Evolutionary conservation across 192 early-diverging fungal species (phyloP).

Genomic region (Coemansia brasiliensis): DNA sequence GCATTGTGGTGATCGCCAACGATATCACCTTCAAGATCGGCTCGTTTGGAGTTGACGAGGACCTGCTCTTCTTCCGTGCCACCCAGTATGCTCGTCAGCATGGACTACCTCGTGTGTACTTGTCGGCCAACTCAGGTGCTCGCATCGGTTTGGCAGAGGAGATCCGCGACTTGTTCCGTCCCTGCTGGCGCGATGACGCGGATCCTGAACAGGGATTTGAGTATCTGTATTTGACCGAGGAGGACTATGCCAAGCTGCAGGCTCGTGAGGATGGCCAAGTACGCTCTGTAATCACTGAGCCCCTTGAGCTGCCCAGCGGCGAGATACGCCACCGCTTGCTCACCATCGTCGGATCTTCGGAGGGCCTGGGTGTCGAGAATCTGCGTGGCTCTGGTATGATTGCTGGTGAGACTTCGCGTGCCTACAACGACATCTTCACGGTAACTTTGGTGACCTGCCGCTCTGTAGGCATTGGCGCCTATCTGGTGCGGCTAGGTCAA

Average conservation of each 20-base stretch:
- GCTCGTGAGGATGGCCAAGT: constrained; percentile 58
- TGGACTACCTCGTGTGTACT: constrained; percentile 90
- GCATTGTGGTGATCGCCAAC: constrained; percentile 94
- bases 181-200: constrained; percentile 78
- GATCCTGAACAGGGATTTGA: constrained; percentile 88
- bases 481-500: constrained; percentile 97
- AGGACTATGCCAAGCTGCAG: constrained; percentile 67
- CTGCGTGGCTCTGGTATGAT: constrained; percentile 95
- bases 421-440: constrained; percentile 98
- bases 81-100: constrained; percentile 82
- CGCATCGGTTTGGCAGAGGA: constrained; percentile 97
- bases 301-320: constrained; percentile 62
- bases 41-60: constrained; percentile 93
- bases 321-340: constrained; percentile 79
- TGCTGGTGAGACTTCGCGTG: constrained; percentile 93
- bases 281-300: constrained; percentile 73
- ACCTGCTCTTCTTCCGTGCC: constrained; percentile 88
- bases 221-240: constrained; percentile 85
- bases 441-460: constrained; percentile 95
- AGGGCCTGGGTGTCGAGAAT: constrained; percentile 97
- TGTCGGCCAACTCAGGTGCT: constrained; percentile 98
- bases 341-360: constrained; percentile 80
- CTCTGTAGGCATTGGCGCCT: constrained; percentile 98
- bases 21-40: constrained; percentile 98
- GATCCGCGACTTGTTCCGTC: constrained; percentile 80